Evolutionary conservation across 768 basidiomycete species (phyloP).

Genomic region (Holtermanniella nyarrowii): DNA sequence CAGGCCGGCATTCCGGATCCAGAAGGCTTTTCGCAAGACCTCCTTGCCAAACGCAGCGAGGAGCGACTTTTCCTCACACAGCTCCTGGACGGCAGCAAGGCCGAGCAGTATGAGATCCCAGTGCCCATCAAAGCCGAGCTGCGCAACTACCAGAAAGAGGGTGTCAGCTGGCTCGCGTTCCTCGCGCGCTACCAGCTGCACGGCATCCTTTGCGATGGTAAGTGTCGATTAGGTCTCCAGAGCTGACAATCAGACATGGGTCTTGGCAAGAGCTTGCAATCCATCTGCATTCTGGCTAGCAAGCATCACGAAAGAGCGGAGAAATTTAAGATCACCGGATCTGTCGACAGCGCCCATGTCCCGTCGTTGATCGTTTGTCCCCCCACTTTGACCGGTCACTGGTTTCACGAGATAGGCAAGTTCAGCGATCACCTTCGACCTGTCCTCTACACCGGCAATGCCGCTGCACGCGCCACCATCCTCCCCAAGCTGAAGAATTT

Average conservation of each 20-base stretch:
- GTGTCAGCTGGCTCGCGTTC: constrained; percentile 98
- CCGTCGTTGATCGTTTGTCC: constrained; percentile 94
- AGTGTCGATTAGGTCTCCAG: constrained; percentile 16
- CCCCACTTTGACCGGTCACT: constrained; percentile 94
- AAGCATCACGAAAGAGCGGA: constrained; percentile 80
- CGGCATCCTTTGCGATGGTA: constrained; percentile 95
- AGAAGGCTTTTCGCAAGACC: constrained; percentile 75
- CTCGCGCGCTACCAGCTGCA: constrained; percentile 95
- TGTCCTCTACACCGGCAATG: constrained; percentile 77
- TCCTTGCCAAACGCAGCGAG: constrained; percentile 70
- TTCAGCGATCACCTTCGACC: constrained; percentile 77
- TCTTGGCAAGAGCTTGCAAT: constrained; percentile 92
- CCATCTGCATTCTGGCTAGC: constrained; percentile 90
- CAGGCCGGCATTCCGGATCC: constrained; percentile 96
- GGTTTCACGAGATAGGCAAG: constrained; percentile 95
- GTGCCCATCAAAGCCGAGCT: constrained; percentile 83
- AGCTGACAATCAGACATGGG: constrained; percentile 70
- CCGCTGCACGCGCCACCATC: constrained; percentile 64
- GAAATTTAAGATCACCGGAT: constrained; percentile 54
- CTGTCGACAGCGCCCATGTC: constrained; percentile 69
- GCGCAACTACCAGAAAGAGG: constrained; percentile 95
- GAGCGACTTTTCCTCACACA: constrained; percentile 89
- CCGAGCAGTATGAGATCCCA: constrained; percentile 78
- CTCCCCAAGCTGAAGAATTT: constrained; percentile 55
- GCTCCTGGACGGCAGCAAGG: constrained; percentile 87